Evolutionary conservation across 2,329 filamentous ascomycete genomes (phyloP).

Genomic region (Ceratocystiopsis sp.): DNA sequence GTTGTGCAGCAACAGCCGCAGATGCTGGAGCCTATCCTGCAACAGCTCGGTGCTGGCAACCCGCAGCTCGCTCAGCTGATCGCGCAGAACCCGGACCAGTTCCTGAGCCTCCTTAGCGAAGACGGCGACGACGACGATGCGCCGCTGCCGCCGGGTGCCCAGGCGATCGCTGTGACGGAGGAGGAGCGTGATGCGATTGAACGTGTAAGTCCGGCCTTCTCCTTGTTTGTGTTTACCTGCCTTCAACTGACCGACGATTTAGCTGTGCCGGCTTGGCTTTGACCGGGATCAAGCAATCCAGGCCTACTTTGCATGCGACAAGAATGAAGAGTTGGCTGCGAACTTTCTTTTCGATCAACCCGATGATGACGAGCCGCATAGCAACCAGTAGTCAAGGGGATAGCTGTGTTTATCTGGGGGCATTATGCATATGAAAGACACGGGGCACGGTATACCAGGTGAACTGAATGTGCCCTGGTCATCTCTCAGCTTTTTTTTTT

Average conservation of each 20-base stretch:
- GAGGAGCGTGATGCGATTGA: conserved; percentile 97
- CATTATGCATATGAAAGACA: too few species aligned
- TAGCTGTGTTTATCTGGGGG: too few species aligned
- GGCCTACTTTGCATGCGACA: conserved; percentile 97
- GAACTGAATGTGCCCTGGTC: too few species aligned
- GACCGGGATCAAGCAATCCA: conserved; percentile 87
- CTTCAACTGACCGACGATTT: neutral
- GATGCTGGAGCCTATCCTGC: conserved; percentile 96
- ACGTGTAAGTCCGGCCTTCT: conserved; percentile 39
- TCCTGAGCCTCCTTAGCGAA: conserved; percentile 78
- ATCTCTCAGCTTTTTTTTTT: too few species aligned
- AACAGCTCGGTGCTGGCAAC: conserved; percentile 89
- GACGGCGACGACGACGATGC: conserved; percentile 63
- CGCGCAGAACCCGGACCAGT: conserved; percentile 79
- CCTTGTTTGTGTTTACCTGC: neutral
- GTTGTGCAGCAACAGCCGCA: conserved; percentile 94
- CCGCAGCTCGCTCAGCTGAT: conserved; percentile 89
- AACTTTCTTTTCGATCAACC: conserved; percentile 98
- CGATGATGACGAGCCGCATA: conserved; percentile 53
- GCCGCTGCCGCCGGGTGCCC: conserved; percentile 70
- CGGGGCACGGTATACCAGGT: too few species aligned
- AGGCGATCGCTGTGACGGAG: conserved; percentile 81
- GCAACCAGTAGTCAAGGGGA: too few species aligned
- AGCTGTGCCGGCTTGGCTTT: conserved; percentile 89
- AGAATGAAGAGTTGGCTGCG: conserved; percentile 95